phyloP scores from a whole-genome alignment of 768 basidiomycete genomes.

The Panus rudis region DNA sequence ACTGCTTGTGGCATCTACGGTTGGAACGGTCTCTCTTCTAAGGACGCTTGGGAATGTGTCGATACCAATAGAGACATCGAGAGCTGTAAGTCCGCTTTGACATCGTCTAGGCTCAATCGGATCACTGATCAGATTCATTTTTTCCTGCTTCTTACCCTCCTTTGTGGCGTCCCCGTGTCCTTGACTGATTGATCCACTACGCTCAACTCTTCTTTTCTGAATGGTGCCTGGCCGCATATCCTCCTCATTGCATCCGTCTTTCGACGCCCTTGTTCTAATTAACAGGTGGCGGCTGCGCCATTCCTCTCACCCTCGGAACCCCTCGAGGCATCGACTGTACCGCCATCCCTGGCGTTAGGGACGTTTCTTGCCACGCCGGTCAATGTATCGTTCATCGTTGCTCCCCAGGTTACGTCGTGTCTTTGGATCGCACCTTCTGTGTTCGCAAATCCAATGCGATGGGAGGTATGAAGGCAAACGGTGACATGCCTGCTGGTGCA shows the following conservation, averaged over 20 bases:
- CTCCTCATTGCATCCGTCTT: neutral
- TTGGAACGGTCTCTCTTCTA: slow-evolving; percentile 13
- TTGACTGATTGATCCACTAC: neutral
- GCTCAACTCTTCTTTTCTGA: too few species aligned
- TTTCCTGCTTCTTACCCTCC: too few species aligned
- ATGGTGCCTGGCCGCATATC: neutral
- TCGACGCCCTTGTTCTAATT: neutral
- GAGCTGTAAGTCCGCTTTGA: slow-evolving; percentile 36
- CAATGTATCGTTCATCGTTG: slow-evolving; percentile 39
- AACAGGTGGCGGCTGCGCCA: slow-evolving; percentile 42
- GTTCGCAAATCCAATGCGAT: neutral
- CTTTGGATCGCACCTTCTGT: slow-evolving; percentile 16
- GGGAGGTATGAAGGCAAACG: neutral
- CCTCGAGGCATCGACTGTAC: slow-evolving; percentile 44
- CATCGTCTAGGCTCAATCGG: neutral
- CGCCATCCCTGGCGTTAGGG: slow-evolving; percentile 38
- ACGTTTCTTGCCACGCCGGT: slow-evolving; percentile 41
- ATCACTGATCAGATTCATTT: too few species aligned
- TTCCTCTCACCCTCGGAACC: slow-evolving; percentile 25
- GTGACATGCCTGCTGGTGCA: slow-evolving; percentile 5
- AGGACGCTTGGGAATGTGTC: slow-evolving; percentile 40
- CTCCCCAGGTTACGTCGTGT: slow-evolving; percentile 31
- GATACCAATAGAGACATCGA: slow-evolving; percentile 39
- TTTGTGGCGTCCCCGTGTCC: too few species aligned
- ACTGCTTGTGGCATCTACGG: slow-evolving; percentile 37